Base-by-base conservation (phyloP, 352 stramenopile species). In the Globisporangium nunn region DNA sequence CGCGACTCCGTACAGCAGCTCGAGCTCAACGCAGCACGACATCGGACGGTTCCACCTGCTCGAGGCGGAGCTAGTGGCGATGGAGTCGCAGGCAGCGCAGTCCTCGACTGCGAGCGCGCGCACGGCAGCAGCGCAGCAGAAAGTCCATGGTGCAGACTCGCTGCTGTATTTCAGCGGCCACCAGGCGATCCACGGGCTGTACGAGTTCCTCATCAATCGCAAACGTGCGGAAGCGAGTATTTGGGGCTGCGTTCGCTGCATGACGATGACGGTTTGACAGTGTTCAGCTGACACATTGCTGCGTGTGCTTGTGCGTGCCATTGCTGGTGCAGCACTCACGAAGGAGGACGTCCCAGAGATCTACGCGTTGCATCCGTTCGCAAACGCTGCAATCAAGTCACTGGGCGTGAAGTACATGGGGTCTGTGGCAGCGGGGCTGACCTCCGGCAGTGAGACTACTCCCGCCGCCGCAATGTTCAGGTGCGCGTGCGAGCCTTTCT, bases 141-240 rank as follows among this genome's bases (percentile, higher is more conserved):
- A 56, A 29, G 73, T 89, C 23, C 75, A 84, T 48, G 77, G 81
- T 1, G 63, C 70, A 0, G 79, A 89, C 58, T 89, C 81, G 15
- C 61, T 91, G 29, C 58, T 91, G 14, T 64, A 73, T 17, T 91
- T 91, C 39, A 58, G 72, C 17, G 81, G 75, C 3, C 78, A 91
- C 44, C 58, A 85, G 15, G 64, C 73, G 17, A 75, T 88, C 3
- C 81, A 91, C 18, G 78, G 78, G 14, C 66, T 91, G 14, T 91
- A 78, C 58, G 81, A 91, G 53, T 91, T 82, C 57, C 70, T 91
- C 2, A 70, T 91, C 60, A 91, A 91, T 58, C 73, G 75, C 57
- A 74, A 84, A 50, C 81, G 81, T 91, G 74, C 23, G 81, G 72
- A n/a, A 31, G 11, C 18, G 41, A 11, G 41, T 23, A 23, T 23